These are phyloP conservation scores for Phytophthora megakarya DNA, from an alignment of 352 stramenopile species.

Conservation along the genomic window DNA sequence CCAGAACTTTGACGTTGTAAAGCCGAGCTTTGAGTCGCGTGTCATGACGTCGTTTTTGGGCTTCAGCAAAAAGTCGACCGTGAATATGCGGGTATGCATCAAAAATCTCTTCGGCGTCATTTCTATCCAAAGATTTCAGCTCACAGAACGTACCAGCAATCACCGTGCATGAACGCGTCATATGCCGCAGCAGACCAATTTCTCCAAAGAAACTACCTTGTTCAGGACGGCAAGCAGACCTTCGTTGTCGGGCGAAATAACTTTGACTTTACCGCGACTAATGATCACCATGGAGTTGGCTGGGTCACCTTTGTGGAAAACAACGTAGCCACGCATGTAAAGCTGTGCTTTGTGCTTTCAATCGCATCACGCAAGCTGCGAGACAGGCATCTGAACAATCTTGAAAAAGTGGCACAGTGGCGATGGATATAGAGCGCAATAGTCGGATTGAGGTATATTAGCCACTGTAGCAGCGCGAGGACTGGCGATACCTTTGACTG, in stretches of 20 bases:
- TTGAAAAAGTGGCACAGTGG: slow-evolving; percentile 64
- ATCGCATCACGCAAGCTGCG: slow-evolving; percentile 56
- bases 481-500: slow-evolving; percentile 8
- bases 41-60: slow-evolving; percentile 54
- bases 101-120: slow-evolving; percentile 62
- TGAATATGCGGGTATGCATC: slow-evolving; percentile 64
- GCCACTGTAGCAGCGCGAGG: slow-evolving; percentile 2
- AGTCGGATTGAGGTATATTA: slow-evolving; percentile 1
- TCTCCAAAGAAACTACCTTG: slow-evolving; percentile 70
- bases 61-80: slow-evolving; percentile 60
- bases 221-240: slow-evolving; percentile 55
- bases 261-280: slow-evolving; percentile 64
- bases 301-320: slow-evolving; percentile 65
- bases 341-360: slow-evolving; percentile 65
- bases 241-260: slow-evolving; percentile 60
- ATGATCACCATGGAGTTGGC: slow-evolving; percentile 71
- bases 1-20: slow-evolving; percentile 70
- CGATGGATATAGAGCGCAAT: slow-evolving; percentile 73
- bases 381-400: slow-evolving; percentile 62
- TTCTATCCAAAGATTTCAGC: slow-evolving; percentile 54
- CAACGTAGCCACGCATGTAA: slow-evolving; percentile 63
- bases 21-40: slow-evolving; percentile 51
- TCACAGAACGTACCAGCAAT: slow-evolving; percentile 66
- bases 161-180: slow-evolving; percentile 60
- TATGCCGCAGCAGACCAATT: slow-evolving; percentile 61